Base-by-base conservation (phyloP, 768 basidiomycete species). In the Termitomyces sp. region DNA sequence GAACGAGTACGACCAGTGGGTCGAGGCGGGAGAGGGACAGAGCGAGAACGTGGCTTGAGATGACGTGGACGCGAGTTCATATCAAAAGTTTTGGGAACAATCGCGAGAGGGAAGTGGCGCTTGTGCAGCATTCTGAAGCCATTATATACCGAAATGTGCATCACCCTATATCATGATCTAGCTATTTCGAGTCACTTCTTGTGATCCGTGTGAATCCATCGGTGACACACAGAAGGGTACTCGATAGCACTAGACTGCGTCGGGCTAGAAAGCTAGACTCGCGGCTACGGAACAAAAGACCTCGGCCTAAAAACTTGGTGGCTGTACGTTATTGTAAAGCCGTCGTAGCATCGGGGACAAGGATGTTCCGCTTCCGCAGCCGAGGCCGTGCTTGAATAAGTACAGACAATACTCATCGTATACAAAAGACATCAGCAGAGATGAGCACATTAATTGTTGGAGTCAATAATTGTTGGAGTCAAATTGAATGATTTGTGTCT, bases 61-160 rank as follows among this genome's bases (percentile, higher is more conserved):
- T 51, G 37, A 19, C 34, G 5, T 25, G 57, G 32, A 21, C 35
- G 54, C 45, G 44, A 34, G 28, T 44, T 58, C 60, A 61, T 61
- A 8, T 4, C 9, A 11, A 19, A 19, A n/a, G 23, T 11, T 25
- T 21, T 21, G 9, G 27, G 25, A 3, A 17, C 10, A 27, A 4
- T 37, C 1, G 43, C 14, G 19, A n/a, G n/a, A 35, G n/a, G 2
- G 16, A 9, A 23, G 44, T 30, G 34, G 52, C 11, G 21, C 39
- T 40, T 50, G 44, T 47, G 52, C 8, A 34, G 3, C 17, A 32
- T 10, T 32, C 8, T 11, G 9, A 32, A 11, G 32, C 14, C 35
- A 12, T 37, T 37, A 37, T 37, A 37, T 40, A 40, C 37, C 16
- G 7, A 39, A n/a, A 39, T n/a, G 37, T 3, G 7, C 37, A 17